These are phyloP conservation scores for Puccinia coronata DNA, from an alignment of 1,284 basidiomycete genomes.

Conservation along the genomic window DNA sequence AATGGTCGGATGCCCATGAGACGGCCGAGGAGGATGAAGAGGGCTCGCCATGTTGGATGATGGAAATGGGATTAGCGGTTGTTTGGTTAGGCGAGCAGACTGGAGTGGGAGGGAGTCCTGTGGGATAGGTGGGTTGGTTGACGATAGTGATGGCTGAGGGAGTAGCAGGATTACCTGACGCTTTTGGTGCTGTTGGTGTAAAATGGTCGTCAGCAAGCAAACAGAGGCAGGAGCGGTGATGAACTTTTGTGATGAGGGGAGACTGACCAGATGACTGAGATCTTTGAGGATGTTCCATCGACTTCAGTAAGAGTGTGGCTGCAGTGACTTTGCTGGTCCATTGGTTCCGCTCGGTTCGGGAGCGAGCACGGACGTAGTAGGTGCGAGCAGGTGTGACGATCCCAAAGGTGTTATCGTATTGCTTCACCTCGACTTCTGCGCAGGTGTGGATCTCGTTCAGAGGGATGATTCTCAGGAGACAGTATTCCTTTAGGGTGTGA, in stretches of 20 bases:
- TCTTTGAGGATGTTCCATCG: conserved; percentile 4
- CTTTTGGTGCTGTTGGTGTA: not conserved
- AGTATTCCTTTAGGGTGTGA: conserved; percentile 68
- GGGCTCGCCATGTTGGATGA: conserved; percentile 15
- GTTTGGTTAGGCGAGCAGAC: conserved; percentile 18
- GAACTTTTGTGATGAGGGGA: too few species aligned
- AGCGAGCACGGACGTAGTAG: conserved; percentile 85
- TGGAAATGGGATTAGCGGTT: conserved; percentile 20
- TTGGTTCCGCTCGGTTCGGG: conserved; percentile 70
- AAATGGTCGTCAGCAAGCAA: not conserved
- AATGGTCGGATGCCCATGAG: conserved; percentile 20
- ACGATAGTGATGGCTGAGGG: conserved; percentile 26
- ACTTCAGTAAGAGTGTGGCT: conserved; percentile 63
- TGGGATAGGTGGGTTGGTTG: conserved; percentile 18
- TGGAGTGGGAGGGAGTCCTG: conserved; percentile 7
- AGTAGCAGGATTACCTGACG: not conserved
- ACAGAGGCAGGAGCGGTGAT: not conserved
- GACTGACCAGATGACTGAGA: not conserved
- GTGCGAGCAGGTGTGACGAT: conserved; percentile 88
- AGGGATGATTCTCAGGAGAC: conserved; percentile 84
- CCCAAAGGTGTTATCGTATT: conserved; percentile 84
- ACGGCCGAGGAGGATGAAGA: conserved; percentile 33
- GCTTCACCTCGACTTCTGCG: conserved; percentile 82
- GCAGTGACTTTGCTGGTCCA: conserved; percentile 85
- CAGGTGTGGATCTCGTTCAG: conserved; percentile 87